Evolutionary conservation across 305 asterid species (phyloP).

Genomic region (Solanum hybrid): DNA sequence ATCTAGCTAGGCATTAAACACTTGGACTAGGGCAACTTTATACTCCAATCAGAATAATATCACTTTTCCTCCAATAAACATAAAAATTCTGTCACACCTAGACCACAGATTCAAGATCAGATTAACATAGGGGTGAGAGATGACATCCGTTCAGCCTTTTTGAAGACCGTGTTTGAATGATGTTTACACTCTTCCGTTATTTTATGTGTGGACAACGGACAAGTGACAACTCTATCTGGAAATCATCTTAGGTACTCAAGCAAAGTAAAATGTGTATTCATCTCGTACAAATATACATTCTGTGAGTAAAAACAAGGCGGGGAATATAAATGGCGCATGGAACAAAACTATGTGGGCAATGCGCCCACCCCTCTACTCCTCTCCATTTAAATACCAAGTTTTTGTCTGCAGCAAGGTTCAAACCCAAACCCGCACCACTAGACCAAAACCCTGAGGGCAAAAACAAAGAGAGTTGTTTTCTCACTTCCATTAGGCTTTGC

Average conservation of each 20-base stretch:
- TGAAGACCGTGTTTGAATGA: neutral
- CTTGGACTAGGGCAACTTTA: neutral
- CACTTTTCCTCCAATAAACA: neutral
- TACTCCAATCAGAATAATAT: neutral
- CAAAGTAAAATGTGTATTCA: neutral
- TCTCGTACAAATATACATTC: neutral
- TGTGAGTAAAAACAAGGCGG: neutral
- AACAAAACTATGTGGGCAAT: neutral
- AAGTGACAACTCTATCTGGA: neutral
- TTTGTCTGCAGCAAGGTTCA: neutral
- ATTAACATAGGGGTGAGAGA: neutral
- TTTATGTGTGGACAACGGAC: neutral
- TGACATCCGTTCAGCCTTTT: neutral
- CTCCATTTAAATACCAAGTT: neutral
- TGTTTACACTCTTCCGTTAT: neutral
- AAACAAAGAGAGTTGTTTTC: neutral
- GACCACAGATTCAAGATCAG: neutral
- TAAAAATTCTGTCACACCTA: neutral
- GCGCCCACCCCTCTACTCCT: neutral
- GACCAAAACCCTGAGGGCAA: neutral
- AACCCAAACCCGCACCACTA: neutral
- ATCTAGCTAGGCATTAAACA: conserved; percentile 6
- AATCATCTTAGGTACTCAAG: neutral
- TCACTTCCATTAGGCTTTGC: neutral
- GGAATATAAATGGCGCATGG: neutral